Evolutionary conservation across 2,329 filamentous ascomycete genomes (phyloP), one percentile per base, ranked within the genome.

Genomic region (Colletotrichum endophyticum): DNA sequence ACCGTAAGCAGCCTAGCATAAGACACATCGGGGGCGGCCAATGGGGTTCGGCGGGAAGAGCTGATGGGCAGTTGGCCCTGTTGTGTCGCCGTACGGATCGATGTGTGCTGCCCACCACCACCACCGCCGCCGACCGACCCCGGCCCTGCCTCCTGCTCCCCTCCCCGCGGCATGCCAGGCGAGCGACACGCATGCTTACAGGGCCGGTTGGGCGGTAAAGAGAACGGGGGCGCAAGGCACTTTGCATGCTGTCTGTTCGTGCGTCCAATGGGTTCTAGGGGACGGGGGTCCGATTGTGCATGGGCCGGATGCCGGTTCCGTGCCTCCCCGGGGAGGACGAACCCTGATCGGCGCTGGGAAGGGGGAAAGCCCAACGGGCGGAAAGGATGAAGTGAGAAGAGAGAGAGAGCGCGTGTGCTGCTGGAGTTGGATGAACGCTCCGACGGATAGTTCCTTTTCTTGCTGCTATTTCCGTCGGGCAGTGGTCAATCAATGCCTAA

Each of bases 311-410:
- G 44, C 44, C 44, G 39, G 19, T 32, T 63, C 68, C 68, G 68
- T 27, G 56, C 27, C 62, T 70, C 68, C 68, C 57, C 68, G 68
- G 57, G 22, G 59, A 32, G 11, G 68, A 70, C 56, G 68, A 70
- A 70, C 68, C 68, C 57, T 70, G 68, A 63, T 70, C 68, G 68
- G 62, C 68, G 68, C 57, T 70, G 68, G 68, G 68, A 59, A 28
- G n/a, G 19, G 22, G 13, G 8, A 34, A n/a, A 39, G 39, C 19
- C 19, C 39, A 49, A 49, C 39, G 39, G 39, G 39, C 39, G 39
- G 39, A 49, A 12, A 49, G 39, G 9, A n/a, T 49, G 39, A 49
- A 9, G 39, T 49, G 39, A 49, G 39, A 49, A 49, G 39, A 49
- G 39, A 49, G 34, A 36, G 39, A 11, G 39, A 49, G 39, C 19